These are phyloP conservation scores for Kluyveromyces wickerhamii DNA, from an alignment of 805 yeast genomes.

Conservation along the genomic window DNA sequence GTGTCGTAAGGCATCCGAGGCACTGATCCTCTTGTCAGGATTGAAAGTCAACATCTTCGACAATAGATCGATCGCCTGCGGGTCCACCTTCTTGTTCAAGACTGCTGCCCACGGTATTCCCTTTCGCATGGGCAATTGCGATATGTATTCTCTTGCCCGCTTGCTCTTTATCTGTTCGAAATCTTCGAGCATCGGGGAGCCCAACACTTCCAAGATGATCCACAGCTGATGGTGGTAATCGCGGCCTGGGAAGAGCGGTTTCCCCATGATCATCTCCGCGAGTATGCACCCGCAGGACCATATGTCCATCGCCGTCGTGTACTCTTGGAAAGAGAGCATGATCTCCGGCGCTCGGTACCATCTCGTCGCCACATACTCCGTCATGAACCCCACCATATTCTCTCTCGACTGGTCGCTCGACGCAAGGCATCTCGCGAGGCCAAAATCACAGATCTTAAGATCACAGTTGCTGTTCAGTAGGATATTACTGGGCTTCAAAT, in stretches of 20 bases:
- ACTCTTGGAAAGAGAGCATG: slow-evolving; percentile 65
- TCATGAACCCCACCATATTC: slow-evolving; percentile 46
- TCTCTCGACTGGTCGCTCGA: slow-evolving; percentile 34
- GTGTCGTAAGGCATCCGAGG: slow-evolving; percentile 64
- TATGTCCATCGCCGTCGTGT: slow-evolving; percentile 67
- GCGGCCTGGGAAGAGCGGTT: slow-evolving; percentile 67
- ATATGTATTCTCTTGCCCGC: slow-evolving; percentile 70
- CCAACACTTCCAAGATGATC: slow-evolving; percentile 59
- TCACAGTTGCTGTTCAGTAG: slow-evolving; percentile 64
- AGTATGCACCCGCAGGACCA: slow-evolving; percentile 79
- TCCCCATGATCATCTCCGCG: slow-evolving; percentile 56
- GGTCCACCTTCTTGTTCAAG: slow-evolving; percentile 29
- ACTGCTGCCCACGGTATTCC: slow-evolving; percentile 39
- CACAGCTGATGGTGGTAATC: slow-evolving; percentile 64
- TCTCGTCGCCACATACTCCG: slow-evolving; percentile 78
- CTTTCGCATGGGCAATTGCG: slow-evolving; percentile 54
- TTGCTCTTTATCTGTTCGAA: slow-evolving; percentile 63
- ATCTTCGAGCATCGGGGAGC: slow-evolving; percentile 69
- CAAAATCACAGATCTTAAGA: slow-evolving; percentile 72
- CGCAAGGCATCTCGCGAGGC: slow-evolving; percentile 53
- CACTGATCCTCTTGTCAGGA: slow-evolving; percentile 67
- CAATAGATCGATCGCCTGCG: slow-evolving; percentile 50
- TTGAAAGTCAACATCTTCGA: slow-evolving; percentile 66
- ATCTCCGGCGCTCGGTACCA: slow-evolving; percentile 85
- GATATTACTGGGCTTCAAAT: slow-evolving; percentile 67